Conservation (phyloP, 176 grass and related monocot species). For the Aegilops speltoides region DNA sequence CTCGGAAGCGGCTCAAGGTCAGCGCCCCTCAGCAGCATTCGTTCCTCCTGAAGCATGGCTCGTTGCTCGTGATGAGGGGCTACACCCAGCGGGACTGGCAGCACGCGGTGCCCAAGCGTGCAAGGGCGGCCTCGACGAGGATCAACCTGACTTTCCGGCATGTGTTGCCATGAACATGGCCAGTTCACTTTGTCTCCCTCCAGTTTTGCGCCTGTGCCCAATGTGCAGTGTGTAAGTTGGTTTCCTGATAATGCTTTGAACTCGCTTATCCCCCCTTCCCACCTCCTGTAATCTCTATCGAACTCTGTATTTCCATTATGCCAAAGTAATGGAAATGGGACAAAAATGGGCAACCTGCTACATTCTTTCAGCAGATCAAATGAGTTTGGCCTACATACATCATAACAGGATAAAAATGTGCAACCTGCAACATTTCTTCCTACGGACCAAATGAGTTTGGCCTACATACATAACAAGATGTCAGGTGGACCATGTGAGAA, state of each 20-base stretch:
- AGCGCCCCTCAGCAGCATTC: slow-evolving; percentile 30
- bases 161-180: slow-evolving; percentile 24
- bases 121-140: slow-evolving; percentile 57
- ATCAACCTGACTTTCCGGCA: slow-evolving; percentile 83
- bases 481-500: neutral
- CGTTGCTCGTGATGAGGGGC: slow-evolving; percentile 54
- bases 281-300: too few species aligned
- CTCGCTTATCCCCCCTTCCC: too few species aligned
- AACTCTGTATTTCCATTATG: too few species aligned
- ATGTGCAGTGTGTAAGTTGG: too few species aligned
- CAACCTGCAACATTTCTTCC: neutral
- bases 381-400: too few species aligned
- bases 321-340: too few species aligned
- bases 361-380: neutral
- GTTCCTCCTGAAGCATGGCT: slow-evolving; percentile 75
- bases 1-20: slow-evolving; percentile 48
- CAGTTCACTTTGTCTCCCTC: neutral
- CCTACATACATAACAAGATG: neutral
- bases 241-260: too few species aligned
- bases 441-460: neutral
- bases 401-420: neutral
- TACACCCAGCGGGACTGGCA: slow-evolving; percentile 84
- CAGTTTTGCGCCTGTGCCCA: neutral
- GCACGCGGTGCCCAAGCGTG: slow-evolving; percentile 74
- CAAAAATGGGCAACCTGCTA: neutral